Percentiles rank a stretch among this genome's conserved stretches.
Evolutionary conservation across 768 basidiomycete species (phyloP).

Genomic region (Mycena galopus): DNA sequence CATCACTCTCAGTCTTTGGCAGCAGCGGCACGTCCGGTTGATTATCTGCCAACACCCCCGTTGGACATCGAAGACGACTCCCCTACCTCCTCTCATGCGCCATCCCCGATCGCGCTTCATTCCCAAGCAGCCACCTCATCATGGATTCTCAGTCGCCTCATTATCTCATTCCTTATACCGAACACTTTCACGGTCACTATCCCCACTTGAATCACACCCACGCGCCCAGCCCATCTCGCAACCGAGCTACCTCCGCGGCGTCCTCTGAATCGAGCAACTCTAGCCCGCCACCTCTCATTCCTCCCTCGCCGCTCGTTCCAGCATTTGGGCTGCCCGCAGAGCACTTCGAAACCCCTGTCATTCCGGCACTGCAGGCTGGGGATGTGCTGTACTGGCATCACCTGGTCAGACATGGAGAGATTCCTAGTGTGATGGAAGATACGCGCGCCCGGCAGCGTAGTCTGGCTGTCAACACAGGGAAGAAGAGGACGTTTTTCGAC

Average conservation of each 20-base stretch:
- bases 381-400: conserved; percentile 85
- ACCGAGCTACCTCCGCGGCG: conserved; percentile 35
- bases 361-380: conserved; percentile 64
- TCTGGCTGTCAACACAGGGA: conserved; percentile 32
- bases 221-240: conserved; percentile 23
- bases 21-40: conserved; percentile 43
- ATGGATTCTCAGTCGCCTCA: conserved; percentile 30
- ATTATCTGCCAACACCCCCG: conserved; percentile 54
- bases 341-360: conserved; percentile 54
- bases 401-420: conserved; percentile 77
- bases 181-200: conserved; percentile 43
- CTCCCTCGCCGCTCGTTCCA: conserved; percentile 36
- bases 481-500: conserved; percentile 43
- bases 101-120: conserved; percentile 41
- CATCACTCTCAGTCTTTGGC: conserved; percentile 44
- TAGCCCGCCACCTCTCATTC: conserved; percentile 45
- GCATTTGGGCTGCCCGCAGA: conserved; percentile 48
- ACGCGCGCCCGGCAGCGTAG: conserved; percentile 60
- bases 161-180: conserved; percentile 31
- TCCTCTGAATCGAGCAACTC: conserved; percentile 37
- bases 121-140: conserved; percentile 36
- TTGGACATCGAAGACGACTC: conserved; percentile 53
- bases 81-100: conserved; percentile 43
- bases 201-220: conserved; percentile 36
- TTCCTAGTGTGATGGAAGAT: conserved; percentile 76